These are phyloP conservation scores for Boletus speciosus DNA, from an alignment of 768 basidiomycete species.

Conservation along the genomic window DNA sequence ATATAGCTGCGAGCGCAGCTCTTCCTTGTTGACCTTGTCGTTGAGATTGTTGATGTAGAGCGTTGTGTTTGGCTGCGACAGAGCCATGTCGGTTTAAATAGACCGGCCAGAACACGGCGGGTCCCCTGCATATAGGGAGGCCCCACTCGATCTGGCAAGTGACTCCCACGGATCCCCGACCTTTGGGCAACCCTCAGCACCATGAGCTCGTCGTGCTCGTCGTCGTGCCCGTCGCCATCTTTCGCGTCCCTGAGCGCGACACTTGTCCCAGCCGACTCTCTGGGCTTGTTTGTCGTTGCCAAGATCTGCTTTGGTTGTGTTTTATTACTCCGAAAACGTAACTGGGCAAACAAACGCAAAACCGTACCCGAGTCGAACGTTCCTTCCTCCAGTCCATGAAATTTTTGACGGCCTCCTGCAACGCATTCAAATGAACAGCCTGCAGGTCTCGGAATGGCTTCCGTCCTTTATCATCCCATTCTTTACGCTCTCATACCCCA, in stretches of 20 bases:
- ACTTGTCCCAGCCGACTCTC: not conserved
- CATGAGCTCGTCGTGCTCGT: not conserved
- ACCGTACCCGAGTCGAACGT: constrained; percentile 13
- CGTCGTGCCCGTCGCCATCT: constrained; percentile 5
- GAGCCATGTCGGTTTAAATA: constrained; percentile 32
- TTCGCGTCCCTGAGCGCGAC: constrained; percentile 1
- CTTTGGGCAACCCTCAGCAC: too few species aligned
- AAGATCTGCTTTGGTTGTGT: constrained; percentile 20
- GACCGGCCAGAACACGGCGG: not conserved
- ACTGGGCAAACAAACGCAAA: constrained; percentile 33
- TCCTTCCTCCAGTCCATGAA: constrained; percentile 28
- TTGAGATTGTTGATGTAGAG: constrained; percentile 94
- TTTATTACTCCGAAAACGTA: constrained; percentile 31
- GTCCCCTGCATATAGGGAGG: not conserved
- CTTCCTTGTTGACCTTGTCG: constrained; percentile 88
- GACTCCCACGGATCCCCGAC: constrained; percentile 19
- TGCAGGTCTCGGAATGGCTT: constrained; percentile 40
- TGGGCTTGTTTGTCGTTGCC: constrained; percentile 6
- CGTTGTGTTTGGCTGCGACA: constrained; percentile 77
- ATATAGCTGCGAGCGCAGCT: constrained; percentile 77
- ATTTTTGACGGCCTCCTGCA: constrained; percentile 32
- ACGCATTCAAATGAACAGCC: constrained; percentile 36
- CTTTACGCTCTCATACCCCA: constrained; percentile 70
- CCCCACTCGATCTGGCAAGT: constrained; percentile 13
- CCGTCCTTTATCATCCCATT: constrained; percentile 61